Percentiles rank a stretch among this genome's conserved stretches.
These are phyloP conservation scores for Salvia hispanica DNA, from an alignment of 257 asterid genomes.

Conservation along the genomic window DNA sequence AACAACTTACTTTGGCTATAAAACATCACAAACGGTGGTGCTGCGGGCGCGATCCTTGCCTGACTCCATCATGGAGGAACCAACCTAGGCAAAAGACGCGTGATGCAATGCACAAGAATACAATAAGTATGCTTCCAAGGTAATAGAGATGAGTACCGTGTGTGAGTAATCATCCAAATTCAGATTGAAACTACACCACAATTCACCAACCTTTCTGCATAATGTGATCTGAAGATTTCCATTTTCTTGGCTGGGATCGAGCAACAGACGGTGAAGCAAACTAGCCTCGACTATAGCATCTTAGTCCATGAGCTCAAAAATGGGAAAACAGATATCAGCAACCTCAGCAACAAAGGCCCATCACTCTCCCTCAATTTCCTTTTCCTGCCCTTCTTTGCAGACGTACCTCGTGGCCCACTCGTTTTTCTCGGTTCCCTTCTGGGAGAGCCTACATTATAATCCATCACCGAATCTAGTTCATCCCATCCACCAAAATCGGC, in stretches of 20 bases:
- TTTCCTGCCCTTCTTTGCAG: conserved; percentile 35
- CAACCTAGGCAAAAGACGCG: conserved; percentile 7
- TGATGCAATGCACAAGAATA: conserved; percentile 19
- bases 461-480: conserved; percentile 48
- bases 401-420: conserved; percentile 31
- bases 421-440: conserved; percentile 32
- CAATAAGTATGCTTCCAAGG: background rate
- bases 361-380: conserved; percentile 31
- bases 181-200: background rate
- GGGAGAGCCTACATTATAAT: conserved; percentile 33
- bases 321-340: conserved; percentile 64
- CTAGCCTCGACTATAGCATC: conserved; percentile 34
- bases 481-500: conserved; percentile 80
- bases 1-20: background rate
- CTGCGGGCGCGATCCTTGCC: background rate
- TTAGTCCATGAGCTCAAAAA: conserved; percentile 67
- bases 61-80: background rate
- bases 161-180: conserved; percentile 1
- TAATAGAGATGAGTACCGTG: background rate
- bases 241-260: background rate
- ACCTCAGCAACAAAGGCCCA: conserved; percentile 60
- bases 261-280: background rate
- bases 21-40: background rate
- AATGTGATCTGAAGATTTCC: background rate
- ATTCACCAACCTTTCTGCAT: background rate